phyloP scores from a whole-genome alignment of 495 filamentous ascomycete species.

The Schizothecium vesticola region DNA sequence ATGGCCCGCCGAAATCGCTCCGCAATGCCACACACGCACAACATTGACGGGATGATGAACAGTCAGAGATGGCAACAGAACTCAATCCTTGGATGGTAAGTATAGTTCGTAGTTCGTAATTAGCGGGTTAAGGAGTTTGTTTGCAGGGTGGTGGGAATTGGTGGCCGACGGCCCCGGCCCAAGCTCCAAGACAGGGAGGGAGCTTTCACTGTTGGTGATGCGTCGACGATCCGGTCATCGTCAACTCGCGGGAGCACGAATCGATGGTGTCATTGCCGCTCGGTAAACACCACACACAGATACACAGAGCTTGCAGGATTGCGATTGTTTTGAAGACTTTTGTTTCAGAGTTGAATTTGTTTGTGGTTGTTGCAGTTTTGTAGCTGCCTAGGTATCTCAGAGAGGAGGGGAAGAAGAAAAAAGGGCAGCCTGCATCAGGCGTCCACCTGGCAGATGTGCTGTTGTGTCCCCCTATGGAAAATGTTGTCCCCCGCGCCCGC shows the following conservation, averaged over 20 bases:
- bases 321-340: not conserved
- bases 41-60: not conserved
- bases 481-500: no score
- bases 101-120: not conserved
- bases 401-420: not conserved
- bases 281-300: not conserved
- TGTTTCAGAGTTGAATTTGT: not conserved
- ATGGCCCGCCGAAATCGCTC: not conserved
- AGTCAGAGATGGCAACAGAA: not conserved
- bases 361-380: not conserved
- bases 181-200: not conserved
- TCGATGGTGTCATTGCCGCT: not conserved
- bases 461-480: not conserved
- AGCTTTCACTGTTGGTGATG: not conserved
- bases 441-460: not conserved
- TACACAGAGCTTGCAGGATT: not conserved
- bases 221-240: not conserved
- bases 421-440: not conserved
- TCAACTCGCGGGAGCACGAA: not conserved
- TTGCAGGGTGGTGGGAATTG: no score
- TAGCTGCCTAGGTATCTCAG: not conserved
- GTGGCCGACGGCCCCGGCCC: no score
- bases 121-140: no score
- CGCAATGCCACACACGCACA: not conserved
- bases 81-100: no score